Evolutionary conservation across 768 basidiomycete genomes (phyloP).

Genomic region (Amanita molliuscula): DNA sequence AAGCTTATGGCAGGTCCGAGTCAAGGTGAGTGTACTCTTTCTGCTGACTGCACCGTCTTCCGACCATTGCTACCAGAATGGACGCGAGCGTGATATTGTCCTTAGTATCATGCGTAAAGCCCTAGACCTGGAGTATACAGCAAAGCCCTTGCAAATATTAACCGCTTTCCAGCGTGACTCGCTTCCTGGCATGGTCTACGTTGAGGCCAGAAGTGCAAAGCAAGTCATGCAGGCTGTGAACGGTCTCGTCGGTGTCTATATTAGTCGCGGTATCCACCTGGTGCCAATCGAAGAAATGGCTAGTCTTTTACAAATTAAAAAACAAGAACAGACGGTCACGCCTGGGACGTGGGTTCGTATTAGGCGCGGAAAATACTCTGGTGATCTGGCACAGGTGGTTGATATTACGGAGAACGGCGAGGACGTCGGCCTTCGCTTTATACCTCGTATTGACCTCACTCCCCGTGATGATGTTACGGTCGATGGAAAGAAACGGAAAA

Average conservation of each 20-base stretch:
- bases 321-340: slow-evolving; percentile 76
- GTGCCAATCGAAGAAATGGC: slow-evolving; percentile 99
- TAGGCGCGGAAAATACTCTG: slow-evolving; percentile 85
- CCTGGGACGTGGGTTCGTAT: slow-evolving; percentile 94
- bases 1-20: slow-evolving; percentile 90
- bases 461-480: slow-evolving; percentile 69
- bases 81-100: slow-evolving; percentile 87
- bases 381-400: slow-evolving; percentile 92
- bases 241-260: slow-evolving; percentile 90
- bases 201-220: slow-evolving; percentile 84
- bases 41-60: background rate
- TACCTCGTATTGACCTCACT: slow-evolving; percentile 95
- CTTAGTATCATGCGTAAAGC: slow-evolving; percentile 94
- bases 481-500: slow-evolving; percentile 73
- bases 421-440: slow-evolving; percentile 84
- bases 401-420: slow-evolving; percentile 92
- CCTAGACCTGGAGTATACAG: slow-evolving; percentile 71
- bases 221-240: slow-evolving; percentile 78
- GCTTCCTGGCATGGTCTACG: slow-evolving; percentile 90
- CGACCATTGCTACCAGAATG: slow-evolving; percentile 41
- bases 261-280: slow-evolving; percentile 67
- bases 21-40: slow-evolving; percentile 49
- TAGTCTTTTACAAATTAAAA: slow-evolving; percentile 89
- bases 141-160: slow-evolving; percentile 72
- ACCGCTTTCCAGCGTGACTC: slow-evolving; percentile 97